These are phyloP conservation scores for Metschnikowia borealis DNA, from an alignment of 805 yeast species.

Conservation along the genomic window DNA sequence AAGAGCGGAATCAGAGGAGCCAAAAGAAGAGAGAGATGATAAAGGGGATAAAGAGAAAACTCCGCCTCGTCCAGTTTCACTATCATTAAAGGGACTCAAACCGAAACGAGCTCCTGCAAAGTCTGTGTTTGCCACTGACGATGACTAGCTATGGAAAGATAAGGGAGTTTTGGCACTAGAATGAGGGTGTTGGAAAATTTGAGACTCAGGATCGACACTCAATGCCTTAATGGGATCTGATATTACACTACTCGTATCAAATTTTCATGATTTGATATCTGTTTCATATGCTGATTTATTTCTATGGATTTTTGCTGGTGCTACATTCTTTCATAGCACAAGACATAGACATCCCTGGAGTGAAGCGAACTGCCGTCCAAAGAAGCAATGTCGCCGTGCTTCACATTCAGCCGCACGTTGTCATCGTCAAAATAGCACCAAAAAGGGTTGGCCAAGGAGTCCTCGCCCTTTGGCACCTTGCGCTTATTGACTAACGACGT, in stretches of 20 bases:
- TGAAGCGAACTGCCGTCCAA: conserved; percentile 29
- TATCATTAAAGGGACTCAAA: conserved; percentile 13
- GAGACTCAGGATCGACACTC: no score
- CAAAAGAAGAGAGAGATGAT: neutral
- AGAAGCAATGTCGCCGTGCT: conserved; percentile 45
- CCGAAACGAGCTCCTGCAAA: conserved; percentile 4
- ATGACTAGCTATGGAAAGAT: neutral
- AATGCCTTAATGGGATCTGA: no score
- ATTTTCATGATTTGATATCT: neutral
- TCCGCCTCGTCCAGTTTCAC: conserved; percentile 6
- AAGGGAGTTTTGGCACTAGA: no score
- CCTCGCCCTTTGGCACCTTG: conserved; percentile 8
- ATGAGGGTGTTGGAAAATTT: no score
- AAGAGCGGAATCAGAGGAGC: no score
- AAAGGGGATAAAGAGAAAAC: neutral
- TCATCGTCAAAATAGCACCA: conserved; percentile 83
- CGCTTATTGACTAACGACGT: conserved; percentile 60
- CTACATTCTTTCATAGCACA: conserved; percentile 52
- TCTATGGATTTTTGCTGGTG: neutral
- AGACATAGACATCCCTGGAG: conserved; percentile 61
- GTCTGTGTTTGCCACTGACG: conserved; percentile 10
- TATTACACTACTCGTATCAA: no score
- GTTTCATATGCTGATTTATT: neutral
- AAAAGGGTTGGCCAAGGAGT: conserved; percentile 38
- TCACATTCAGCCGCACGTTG: conserved; percentile 39